Conservation (phyloP, 352 stramenopile species). For the Albugo candida region DNA sequence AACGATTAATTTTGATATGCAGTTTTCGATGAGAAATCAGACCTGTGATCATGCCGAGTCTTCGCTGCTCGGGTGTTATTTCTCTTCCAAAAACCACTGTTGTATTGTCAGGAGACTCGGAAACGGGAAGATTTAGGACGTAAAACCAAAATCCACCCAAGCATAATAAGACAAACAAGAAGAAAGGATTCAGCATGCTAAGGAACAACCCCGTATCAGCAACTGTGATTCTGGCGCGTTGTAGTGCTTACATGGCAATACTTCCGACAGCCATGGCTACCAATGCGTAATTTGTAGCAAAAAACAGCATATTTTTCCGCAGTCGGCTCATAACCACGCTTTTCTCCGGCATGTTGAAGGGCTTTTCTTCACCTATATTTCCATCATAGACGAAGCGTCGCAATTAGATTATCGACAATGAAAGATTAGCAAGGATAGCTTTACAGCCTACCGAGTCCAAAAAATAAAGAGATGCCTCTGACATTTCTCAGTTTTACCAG, state of each 20-base stretch:
- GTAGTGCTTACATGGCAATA: constrained; percentile 46
- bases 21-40: constrained; percentile 1
- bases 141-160: constrained; percentile 66
- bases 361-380: constrained; percentile 51
- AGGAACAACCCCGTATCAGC: background rate
- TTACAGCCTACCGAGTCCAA: constrained; percentile 42
- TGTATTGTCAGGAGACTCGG: constrained; percentile 47
- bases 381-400: background rate
- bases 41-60: constrained; percentile 60
- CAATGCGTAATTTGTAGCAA: constrained; percentile 71
- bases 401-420: constrained; percentile 1
- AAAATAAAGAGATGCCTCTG: constrained; percentile 61
- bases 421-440: background rate
- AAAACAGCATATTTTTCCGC: constrained; percentile 69
- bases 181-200: constrained; percentile 47
- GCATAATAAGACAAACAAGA: constrained; percentile 76
- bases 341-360: constrained; percentile 55
- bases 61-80: constrained; percentile 53
- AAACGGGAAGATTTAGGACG: constrained; percentile 38
- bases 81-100: constrained; percentile 52
- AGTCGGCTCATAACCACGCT: constrained; percentile 36
- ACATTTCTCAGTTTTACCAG: constrained; percentile 55
- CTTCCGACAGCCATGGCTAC: constrained; percentile 51
- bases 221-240: background rate
- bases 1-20: background rate